These are phyloP conservation scores for Aspergillus fumigatiaffinis DNA, from an alignment of 2,329 filamentous ascomycete genomes.

Conservation along the genomic window DNA sequence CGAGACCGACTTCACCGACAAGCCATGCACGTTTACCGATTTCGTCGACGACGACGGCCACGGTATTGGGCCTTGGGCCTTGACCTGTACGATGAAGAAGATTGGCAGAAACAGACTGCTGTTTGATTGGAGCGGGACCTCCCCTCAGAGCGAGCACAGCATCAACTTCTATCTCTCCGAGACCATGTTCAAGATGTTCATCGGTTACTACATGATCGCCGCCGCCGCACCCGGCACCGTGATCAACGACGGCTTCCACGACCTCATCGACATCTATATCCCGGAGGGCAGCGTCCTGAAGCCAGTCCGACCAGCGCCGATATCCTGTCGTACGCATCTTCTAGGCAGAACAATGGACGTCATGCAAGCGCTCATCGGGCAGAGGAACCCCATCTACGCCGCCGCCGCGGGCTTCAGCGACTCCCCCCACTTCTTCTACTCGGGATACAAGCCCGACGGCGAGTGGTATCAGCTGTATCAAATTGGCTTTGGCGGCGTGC, in stretches of 20 bases:
- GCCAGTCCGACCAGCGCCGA: constrained; percentile 45
- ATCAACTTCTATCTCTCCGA: constrained; percentile 50
- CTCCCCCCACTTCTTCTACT: constrained; percentile 50
- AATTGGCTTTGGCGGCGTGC: constrained; percentile 50
- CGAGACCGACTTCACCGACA: constrained; percentile 42
- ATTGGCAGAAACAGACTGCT: constrained; percentile 37
- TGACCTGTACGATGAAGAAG: constrained; percentile 48
- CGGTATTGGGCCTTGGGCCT: constrained; percentile 44
- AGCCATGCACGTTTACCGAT: constrained; percentile 45
- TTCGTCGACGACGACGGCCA: constrained; percentile 50
- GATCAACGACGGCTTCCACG: constrained; percentile 51
- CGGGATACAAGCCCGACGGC: constrained; percentile 46
- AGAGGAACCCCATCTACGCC: constrained; percentile 44
- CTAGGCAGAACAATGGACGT: constrained; percentile 48
- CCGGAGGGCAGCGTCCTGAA: constrained; percentile 45
- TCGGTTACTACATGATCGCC: constrained; percentile 47
- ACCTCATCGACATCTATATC: constrained; percentile 47
- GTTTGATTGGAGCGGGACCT: constrained; percentile 50
- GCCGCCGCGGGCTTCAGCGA: constrained; percentile 51
- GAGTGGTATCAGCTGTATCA: constrained; percentile 50
- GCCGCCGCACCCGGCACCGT: constrained; percentile 47
- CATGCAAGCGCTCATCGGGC: constrained; percentile 49
- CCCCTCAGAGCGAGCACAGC: constrained; percentile 43
- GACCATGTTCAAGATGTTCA: constrained; percentile 52
- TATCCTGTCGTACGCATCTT: constrained; percentile 48